These are phyloP conservation scores for Vaccinium darrowii DNA, from an alignment of 148 eudicot species.

Conservation along the genomic window DNA sequence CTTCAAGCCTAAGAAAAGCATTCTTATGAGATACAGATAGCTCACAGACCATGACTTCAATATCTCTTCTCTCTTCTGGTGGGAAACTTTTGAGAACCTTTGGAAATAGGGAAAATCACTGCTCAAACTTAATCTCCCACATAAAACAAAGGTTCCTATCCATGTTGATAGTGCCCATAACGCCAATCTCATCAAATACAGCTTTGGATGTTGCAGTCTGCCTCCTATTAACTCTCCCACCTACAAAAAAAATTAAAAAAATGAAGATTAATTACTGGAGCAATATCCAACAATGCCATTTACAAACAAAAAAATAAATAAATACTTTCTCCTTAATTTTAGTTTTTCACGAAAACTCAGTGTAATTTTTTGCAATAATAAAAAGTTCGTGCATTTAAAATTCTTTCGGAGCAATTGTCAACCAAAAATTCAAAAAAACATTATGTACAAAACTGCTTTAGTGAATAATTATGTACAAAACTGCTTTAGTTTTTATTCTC, in stretches of 20 bases:
- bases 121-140: constrained; percentile 35
- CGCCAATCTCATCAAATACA: constrained; percentile 19
- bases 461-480: no score
- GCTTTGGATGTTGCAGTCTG: constrained; percentile 45
- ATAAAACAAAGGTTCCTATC: constrained; percentile 49
- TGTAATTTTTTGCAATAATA: no score
- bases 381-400: no score
- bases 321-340: no score
- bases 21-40: constrained; percentile 31
- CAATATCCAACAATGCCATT: no score
- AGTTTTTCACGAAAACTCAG: no score
- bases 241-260: constrained; percentile 18
- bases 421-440: no score
- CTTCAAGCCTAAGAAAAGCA: constrained; percentile 32
- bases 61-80: constrained; percentile 33
- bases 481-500: no score
- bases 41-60: constrained; percentile 42
- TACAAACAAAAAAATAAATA: no score
- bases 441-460: no score
- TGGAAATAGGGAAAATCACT: constrained; percentile 41
- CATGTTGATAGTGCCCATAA: constrained; percentile 43
- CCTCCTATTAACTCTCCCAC: constrained; percentile 31
- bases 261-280: no score
- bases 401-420: no score
- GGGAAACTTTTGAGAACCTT: constrained; percentile 40